Evolutionary conservation across 768 basidiomycete species (phyloP), one percentile per base, ranked within the genome.

Genomic region (Sporobolomyces phaffii): DNA sequence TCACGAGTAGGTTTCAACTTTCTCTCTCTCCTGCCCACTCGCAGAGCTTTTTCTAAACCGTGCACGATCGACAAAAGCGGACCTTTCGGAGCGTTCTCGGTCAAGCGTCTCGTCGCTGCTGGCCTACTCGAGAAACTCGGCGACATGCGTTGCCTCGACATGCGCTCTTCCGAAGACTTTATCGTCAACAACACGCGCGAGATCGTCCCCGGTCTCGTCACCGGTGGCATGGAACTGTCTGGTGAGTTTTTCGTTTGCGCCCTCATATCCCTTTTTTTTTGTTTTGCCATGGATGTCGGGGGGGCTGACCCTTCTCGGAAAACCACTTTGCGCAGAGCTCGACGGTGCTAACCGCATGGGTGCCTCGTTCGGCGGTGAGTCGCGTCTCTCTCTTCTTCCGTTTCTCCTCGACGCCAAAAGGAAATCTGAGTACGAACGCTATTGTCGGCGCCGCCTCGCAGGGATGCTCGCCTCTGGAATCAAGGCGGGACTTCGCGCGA

Each of bases 131-230:
- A 85, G 77, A 84, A 85, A 76, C 81, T 89, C 36, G 87, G 87
- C 11, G 87, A 88, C 76, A 89, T 89, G 88, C 81, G 85, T 44
- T 86, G 86, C 14, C 79, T 89, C 68, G 87, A 88, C 78, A 89
- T 89, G 88, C 86, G 83, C 76, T 84, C 85, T 45, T 85, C 87
- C n/a, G 87, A 89, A 77, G 86, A 87, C 6, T 84, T 84, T n/a
- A 89, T 68, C 52, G 67, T 69, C 54, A 69, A 70, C 64, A 53
- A 60, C 34, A 89, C 87, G 24, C 84, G 87, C 52, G 87, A 90
- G 80, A 85, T 89, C 51, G 81, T 82, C 24, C 87, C 87, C 11
- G 88, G 88, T 1, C 36, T 72, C n/a, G 59, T 73, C 48, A 54
- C 41, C 49, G 38, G 63, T 85, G 87, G 88, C 20, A 90, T 89